phyloP scores from a whole-genome alignment of 164 flowering plant genomes.

The Cinnamomum chago region DNA sequence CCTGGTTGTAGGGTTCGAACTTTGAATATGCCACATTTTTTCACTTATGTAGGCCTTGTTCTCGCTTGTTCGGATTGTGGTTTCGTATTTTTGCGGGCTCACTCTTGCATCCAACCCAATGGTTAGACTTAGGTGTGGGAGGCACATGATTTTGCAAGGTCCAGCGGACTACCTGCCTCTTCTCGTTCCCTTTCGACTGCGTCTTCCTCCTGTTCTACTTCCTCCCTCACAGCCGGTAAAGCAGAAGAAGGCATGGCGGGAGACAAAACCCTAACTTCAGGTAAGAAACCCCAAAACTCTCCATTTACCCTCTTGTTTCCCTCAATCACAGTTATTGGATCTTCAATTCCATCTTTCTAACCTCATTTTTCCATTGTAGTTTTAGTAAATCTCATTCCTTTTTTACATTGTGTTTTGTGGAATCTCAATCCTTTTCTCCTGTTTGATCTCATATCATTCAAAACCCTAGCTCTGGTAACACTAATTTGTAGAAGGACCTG shows the following conservation, averaged over 20 bases:
- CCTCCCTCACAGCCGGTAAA: too few species aligned
- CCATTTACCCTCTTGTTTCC: background rate
- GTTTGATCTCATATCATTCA: background rate
- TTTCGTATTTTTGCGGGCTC: rapidly evolving
- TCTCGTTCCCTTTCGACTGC: too few species aligned
- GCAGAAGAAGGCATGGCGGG: background rate
- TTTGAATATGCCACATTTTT: rapidly evolving
- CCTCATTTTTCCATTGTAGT: background rate
- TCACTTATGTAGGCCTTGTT: too few species aligned
- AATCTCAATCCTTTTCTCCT: background rate
- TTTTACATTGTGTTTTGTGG: background rate
- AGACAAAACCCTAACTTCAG: constrained; percentile 3
- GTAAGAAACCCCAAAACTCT: background rate
- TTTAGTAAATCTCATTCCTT: background rate
- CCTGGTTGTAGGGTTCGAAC: rapidly evolving
- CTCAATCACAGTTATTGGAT: background rate
- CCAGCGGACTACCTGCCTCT: too few species aligned
- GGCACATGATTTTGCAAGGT: too few species aligned
- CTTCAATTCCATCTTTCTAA: background rate
- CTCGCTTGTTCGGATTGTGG: too few species aligned
- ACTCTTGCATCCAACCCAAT: too few species aligned
- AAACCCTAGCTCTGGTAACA: background rate
- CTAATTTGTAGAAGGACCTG: too few species aligned
- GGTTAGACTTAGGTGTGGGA: too few species aligned
- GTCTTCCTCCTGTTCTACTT: too few species aligned